Conservation (phyloP, 2,329 filamentous ascomycete species). For the Neonectria hederae region DNA sequence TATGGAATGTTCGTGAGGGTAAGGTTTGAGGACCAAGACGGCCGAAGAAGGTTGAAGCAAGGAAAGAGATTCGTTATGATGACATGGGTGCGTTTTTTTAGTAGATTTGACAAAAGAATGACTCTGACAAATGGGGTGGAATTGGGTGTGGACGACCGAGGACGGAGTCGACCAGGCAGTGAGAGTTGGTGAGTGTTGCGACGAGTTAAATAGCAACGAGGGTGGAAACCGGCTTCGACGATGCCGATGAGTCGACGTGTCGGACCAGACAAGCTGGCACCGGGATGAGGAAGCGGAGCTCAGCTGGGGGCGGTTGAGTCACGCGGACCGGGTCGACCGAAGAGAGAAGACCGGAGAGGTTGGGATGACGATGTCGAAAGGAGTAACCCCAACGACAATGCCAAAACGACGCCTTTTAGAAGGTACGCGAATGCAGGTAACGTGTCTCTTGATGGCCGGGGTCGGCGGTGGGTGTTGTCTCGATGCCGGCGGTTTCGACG, state of each 20-base stretch:
- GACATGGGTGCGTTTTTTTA: conserved; percentile 53
- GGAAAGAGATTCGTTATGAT: conserved; percentile 54
- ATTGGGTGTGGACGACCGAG: conserved; percentile 38
- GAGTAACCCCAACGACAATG: conserved; percentile 41
- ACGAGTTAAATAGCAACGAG: conserved; percentile 13
- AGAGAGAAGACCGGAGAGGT: conserved; percentile 22
- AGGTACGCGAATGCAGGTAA: conserved; percentile 11
- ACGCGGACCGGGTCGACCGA: conserved; percentile 33
- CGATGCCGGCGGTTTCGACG: conserved; percentile 2
- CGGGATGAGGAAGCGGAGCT: conserved; percentile 45
- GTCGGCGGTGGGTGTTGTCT: conserved; percentile 19
- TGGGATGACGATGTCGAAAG: conserved; percentile 29
- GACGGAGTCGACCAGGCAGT: conserved; percentile 42
- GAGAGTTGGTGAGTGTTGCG: conserved; percentile 13
- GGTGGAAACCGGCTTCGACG: conserved; percentile 38
- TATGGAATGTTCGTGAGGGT: conserved; percentile 46
- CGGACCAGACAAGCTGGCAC: conserved; percentile 43
- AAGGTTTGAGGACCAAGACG: conserved; percentile 43
- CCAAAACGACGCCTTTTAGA: conserved; percentile 24
- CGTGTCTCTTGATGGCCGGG: conserved; percentile 27
- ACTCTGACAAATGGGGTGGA: conserved; percentile 37
- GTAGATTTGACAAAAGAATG: conserved; percentile 42
- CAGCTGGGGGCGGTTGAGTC: conserved; percentile 39
- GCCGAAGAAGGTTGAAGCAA: conserved; percentile 46
- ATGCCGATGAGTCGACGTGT: conserved; percentile 43